Conservation (phyloP, 257 asterid species). For the Gynochthodes officinalis region DNA sequence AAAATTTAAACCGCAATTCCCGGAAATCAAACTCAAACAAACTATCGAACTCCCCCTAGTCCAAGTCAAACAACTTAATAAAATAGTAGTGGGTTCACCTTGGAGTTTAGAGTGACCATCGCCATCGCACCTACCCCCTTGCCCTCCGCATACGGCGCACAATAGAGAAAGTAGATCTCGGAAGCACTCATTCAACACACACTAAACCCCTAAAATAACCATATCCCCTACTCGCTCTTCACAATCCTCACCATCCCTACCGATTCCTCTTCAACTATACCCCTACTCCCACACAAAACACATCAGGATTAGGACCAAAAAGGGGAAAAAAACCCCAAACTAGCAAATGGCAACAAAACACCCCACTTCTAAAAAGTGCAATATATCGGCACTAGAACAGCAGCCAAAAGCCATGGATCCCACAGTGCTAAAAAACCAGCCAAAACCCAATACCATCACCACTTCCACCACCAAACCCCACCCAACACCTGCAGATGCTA, state of each 20-base stretch:
- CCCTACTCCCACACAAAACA: background rate
- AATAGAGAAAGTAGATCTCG: conserved; percentile 40
- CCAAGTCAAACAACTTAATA: background rate
- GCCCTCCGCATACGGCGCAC: conserved; percentile 46
- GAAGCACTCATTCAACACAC: conserved; percentile 22
- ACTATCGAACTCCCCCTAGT: background rate
- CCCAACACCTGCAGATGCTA: conserved; percentile 55
- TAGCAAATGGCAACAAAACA: conserved; percentile 27
- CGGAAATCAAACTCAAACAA: background rate
- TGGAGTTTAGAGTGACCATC: background rate
- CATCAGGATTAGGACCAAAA: no score
- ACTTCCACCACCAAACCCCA: conserved; percentile 33
- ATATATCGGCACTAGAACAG: conserved; percentile 36
- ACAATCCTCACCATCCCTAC: background rate
- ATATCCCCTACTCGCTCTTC: no score
- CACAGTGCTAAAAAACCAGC: conserved; percentile 36
- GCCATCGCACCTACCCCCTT: conserved; percentile 1
- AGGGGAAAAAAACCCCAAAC: background rate
- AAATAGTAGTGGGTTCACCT: background rate
- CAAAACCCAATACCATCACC: conserved; percentile 37
- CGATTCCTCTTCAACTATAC: background rate
- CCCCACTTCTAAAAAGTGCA: conserved; percentile 26
- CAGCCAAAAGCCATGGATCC: conserved; percentile 51
- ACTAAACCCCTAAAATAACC: background rate
- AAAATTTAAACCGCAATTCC: background rate